Conservation (phyloP, 768 basidiomycete genomes). For the Terana coerulea region DNA sequence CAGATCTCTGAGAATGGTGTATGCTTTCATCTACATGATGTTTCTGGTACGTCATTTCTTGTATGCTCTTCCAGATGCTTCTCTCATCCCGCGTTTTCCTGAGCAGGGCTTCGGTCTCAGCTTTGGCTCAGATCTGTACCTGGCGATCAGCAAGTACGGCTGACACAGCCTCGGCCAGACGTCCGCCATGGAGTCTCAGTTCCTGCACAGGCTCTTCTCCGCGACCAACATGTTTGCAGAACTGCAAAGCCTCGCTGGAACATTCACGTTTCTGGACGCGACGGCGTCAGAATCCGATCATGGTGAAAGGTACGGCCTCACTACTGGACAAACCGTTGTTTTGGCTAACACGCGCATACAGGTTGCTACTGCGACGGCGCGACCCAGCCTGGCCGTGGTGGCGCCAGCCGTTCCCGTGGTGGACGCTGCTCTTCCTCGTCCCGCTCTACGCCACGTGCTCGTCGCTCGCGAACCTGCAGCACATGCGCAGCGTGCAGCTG, state of each 20-base stretch:
- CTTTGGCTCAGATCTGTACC: conserved; percentile 79
- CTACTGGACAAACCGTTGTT: no score
- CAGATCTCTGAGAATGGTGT: conserved; percentile 79
- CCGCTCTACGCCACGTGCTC: conserved; percentile 73
- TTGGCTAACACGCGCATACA: conserved; percentile 27
- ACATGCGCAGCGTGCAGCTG: conserved; percentile 64
- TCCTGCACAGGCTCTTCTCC: conserved; percentile 50
- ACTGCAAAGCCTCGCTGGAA: conserved; percentile 21
- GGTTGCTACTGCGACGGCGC: conserved; percentile 79
- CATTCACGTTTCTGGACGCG: conserved; percentile 28
- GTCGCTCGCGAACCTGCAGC: conserved; percentile 75
- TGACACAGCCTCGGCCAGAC: conserved; percentile 30
- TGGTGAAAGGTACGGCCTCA: conserved; percentile 26
- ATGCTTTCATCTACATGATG: conserved; percentile 82
- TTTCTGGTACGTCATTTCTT: conserved; percentile 66
- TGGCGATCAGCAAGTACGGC: conserved; percentile 63
- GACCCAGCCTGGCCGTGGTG: conserved; percentile 75
- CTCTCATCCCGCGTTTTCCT: no score
- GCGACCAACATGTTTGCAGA: conserved; percentile 20
- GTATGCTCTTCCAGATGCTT: no score
- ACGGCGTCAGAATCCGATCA: conserved; percentile 19
- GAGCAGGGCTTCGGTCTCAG: conserved; percentile 76
- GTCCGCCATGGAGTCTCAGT: conserved; percentile 25
- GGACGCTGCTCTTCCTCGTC: conserved; percentile 74
- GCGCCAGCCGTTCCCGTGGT: conserved; percentile 75